Conservation (phyloP, 352 stramenopile genomes). For the Pythium apleroticum region DNA sequence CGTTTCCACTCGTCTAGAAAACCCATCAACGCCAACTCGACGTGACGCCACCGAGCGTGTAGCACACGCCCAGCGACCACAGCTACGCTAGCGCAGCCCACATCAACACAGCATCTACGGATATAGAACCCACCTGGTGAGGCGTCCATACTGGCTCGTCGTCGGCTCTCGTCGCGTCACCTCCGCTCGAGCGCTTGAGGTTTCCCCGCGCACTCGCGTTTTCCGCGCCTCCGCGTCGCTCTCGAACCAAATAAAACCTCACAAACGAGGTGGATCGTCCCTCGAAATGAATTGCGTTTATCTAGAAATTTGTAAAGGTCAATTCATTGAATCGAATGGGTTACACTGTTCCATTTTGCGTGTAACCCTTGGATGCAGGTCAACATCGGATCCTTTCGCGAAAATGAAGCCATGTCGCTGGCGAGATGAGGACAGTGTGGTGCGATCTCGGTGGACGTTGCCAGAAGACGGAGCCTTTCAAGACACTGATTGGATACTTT, state of each 20-base stretch:
- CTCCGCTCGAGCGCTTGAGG: not conserved
- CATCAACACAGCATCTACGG: not conserved
- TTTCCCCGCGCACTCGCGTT: constrained; percentile 19
- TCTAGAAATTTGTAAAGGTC: constrained; percentile 43
- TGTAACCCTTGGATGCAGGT: constrained; percentile 1
- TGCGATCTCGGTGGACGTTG: constrained; percentile 4
- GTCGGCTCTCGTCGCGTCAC: constrained; percentile 9
- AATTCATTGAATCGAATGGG: constrained; percentile 55
- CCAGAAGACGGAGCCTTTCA: not conserved
- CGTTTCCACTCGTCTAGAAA: not conserved
- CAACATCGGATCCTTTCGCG: not conserved
- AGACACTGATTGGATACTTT: not conserved
- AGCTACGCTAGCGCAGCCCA: too few relatives aligned
- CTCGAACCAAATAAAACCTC: constrained; percentile 30
- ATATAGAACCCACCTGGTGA: constrained; percentile 16
- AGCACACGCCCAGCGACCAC: not conserved
- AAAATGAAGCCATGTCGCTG: constrained; percentile 19
- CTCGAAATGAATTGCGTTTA: constrained; percentile 33
- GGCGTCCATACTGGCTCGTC: constrained; percentile 17
- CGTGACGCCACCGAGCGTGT: not conserved
- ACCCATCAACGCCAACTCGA: not conserved
- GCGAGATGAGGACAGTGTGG: not conserved
- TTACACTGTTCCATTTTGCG: constrained; percentile 1
- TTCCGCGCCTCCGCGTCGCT: constrained; percentile 13
- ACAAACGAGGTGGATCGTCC: constrained; percentile 9